Percentiles rank a stretch among this genome's conserved stretches.
Conservation (phyloP, 1,284 basidiomycete genomes). For the Ustilago crameri region DNA sequence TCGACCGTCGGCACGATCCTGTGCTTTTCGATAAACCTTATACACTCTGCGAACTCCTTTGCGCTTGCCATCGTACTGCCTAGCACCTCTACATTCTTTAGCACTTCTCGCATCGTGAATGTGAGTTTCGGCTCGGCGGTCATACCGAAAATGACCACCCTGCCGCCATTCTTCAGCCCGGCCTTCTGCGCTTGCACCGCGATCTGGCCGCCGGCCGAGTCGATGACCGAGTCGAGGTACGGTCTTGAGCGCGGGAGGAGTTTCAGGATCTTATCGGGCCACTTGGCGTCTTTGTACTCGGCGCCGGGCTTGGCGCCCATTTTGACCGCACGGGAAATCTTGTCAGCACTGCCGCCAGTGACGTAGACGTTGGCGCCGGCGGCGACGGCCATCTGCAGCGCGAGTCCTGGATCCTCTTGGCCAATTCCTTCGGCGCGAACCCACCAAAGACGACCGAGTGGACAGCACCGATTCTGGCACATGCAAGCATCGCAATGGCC, state of each 20-base stretch:
- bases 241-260: conserved; percentile 71
- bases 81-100: conserved; percentile 79
- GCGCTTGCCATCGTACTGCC: conserved; percentile 85
- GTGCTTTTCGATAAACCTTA: conserved; percentile 77
- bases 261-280: conserved; percentile 74
- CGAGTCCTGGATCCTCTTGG: conserved; percentile 63
- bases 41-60: conserved; percentile 78
- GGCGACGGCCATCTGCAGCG: conserved; percentile 76
- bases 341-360: conserved; percentile 78
- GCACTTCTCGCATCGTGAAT: conserved; percentile 83
- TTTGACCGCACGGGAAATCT: conserved; percentile 76
- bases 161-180: conserved; percentile 76
- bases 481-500: conserved; percentile 63
- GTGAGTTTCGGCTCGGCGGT: conserved; percentile 74
- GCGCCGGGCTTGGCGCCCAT: conserved; percentile 83
- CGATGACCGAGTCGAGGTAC: conserved; percentile 78
- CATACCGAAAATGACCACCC: conserved; percentile 76
- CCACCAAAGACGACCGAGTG: conserved; percentile 67
- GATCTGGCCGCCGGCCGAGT: conserved; percentile 83
- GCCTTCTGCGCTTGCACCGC: conserved; percentile 73
- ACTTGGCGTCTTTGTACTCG: conserved; percentile 79
- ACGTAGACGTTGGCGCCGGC: conserved; percentile 83
- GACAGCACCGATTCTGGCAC: conserved; percentile 63
- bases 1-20: conserved; percentile 79
- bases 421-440: conserved; percentile 61